Conservation (phyloP, 2,329 filamentous ascomycete genomes). For the Setomelanomma holmii region DNA sequence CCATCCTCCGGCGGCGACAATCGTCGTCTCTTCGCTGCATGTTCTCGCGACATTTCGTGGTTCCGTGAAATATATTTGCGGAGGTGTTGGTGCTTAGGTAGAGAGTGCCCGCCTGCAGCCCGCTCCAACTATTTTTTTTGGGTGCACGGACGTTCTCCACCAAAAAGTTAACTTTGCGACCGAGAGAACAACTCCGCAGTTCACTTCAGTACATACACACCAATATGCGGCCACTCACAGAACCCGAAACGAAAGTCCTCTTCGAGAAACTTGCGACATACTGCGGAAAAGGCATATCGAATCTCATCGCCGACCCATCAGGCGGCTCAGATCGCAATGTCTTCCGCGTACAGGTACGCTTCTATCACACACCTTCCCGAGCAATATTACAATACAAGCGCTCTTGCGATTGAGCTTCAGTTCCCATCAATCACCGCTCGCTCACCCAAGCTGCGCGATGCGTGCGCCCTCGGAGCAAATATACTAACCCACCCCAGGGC, state of each 20-base stretch:
- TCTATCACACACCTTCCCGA: not conserved
- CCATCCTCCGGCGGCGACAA: constrained; percentile 45
- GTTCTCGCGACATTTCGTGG: constrained; percentile 41
- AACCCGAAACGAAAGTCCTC: constrained; percentile 78
- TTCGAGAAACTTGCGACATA: constrained; percentile 95
- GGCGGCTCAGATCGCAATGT: constrained; percentile 46
- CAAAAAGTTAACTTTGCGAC: constrained; percentile 6
- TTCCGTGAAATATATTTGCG: not conserved
- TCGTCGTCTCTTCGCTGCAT: constrained; percentile 46
- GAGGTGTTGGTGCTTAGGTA: constrained; percentile 8
- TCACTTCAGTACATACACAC: constrained; percentile 31
- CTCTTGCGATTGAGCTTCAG: too few species aligned
- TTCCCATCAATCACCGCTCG: too few species aligned
- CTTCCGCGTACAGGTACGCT: constrained; percentile 59
- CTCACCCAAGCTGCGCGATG: too few species aligned
- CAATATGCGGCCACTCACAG: constrained; percentile 82
- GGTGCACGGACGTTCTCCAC: too few species aligned
- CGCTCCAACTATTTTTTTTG: too few species aligned
- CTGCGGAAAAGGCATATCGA: constrained; percentile 83
- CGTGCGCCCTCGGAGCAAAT: too few species aligned
- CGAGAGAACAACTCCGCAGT: constrained; percentile 1
- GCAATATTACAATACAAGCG: too few species aligned
- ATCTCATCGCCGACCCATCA: constrained; percentile 61
- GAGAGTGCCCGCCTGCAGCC: too few species aligned
- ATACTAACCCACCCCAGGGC: constrained; percentile 59